These are phyloP conservation scores for Lachnellula subtilissima DNA, from an alignment of 2,329 filamentous ascomycete species.

Conservation along the genomic window DNA sequence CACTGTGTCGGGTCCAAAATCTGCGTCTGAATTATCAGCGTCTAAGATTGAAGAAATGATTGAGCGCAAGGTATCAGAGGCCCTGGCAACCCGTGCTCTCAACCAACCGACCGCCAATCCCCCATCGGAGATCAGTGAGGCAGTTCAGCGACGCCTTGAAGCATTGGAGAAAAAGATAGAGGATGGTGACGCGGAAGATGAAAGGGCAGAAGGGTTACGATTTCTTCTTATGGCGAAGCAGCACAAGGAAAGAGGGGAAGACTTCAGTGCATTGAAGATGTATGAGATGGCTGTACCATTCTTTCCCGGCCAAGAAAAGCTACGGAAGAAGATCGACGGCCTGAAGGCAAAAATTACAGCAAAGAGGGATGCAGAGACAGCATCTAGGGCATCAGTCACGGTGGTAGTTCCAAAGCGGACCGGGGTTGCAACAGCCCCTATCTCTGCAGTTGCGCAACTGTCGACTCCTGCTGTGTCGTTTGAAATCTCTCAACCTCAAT, in stretches of 20 bases:
- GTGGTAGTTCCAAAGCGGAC: conserved; percentile 14
- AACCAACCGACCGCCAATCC: conserved; percentile 47
- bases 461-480: conserved; percentile 21
- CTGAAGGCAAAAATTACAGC: conserved; percentile 49
- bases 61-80: conserved; percentile 85
- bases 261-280: conserved; percentile 73
- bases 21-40: conserved; percentile 49
- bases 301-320: conserved; percentile 80
- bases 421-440: conserved; percentile 19
- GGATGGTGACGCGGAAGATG: conserved; percentile 58
- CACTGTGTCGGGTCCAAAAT: conserved; percentile 22
- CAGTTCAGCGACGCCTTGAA: conserved; percentile 75
- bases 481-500: conserved; percentile 8
- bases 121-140: conserved; percentile 59
- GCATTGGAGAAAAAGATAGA: conserved; percentile 84
- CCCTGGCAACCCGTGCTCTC: conserved; percentile 69
- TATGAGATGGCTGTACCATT: conserved; percentile 79
- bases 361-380: conserved; percentile 30
- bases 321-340: conserved; percentile 64
- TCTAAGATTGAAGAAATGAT: conserved; percentile 87
- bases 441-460: conserved; percentile 14
- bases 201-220: conserved; percentile 74
- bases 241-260: conserved; percentile 78
- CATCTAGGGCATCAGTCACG: not conserved
- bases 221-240: conserved; percentile 89